Conservation (phyloP, 768 basidiomycete species). For the Udeniomyces megalosporus region DNA sequence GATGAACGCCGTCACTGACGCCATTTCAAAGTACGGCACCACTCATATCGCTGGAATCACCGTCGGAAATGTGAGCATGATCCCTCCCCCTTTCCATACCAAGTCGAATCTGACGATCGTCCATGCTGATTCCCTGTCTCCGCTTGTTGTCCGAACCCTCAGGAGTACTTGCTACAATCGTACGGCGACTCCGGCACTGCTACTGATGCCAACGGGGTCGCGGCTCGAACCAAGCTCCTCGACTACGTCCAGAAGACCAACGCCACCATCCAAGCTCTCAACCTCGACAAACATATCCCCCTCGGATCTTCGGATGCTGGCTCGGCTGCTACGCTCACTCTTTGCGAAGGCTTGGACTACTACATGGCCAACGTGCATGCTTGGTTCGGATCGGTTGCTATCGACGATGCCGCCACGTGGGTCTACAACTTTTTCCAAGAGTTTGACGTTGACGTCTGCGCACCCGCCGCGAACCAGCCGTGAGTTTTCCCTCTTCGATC, state of each 20-base stretch:
- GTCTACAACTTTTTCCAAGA: constrained; percentile 57
- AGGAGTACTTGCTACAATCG: background rate
- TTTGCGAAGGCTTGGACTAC: constrained; percentile 21
- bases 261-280: constrained; percentile 37
- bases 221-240: constrained; percentile 45
- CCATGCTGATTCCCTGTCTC: too few relatives aligned
- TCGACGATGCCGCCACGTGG: constrained; percentile 59
- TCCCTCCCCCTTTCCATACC: background rate
- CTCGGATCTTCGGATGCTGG: constrained; percentile 79
- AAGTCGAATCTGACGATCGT: too few relatives aligned
- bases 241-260: constrained; percentile 39
- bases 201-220: constrained; percentile 42
- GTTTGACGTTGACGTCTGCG: constrained; percentile 15
- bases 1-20: constrained; percentile 31
- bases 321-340: constrained; percentile 24
- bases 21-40: background rate
- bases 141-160: background rate
- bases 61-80: constrained; percentile 86
- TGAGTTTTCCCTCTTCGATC: background rate
- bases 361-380: constrained; percentile 75
- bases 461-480: constrained; percentile 11
- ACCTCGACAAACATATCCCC: constrained; percentile 41
- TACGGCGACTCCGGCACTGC: constrained; percentile 36
- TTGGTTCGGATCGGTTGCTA: constrained; percentile 58
- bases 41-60: constrained; percentile 49